A percentile compares a stretch with the other conserved stretches of the same genome.
These are phyloP conservation scores for Cetradonia linearis DNA, from an alignment of 495 filamentous ascomycete species.

Conservation along the genomic window DNA sequence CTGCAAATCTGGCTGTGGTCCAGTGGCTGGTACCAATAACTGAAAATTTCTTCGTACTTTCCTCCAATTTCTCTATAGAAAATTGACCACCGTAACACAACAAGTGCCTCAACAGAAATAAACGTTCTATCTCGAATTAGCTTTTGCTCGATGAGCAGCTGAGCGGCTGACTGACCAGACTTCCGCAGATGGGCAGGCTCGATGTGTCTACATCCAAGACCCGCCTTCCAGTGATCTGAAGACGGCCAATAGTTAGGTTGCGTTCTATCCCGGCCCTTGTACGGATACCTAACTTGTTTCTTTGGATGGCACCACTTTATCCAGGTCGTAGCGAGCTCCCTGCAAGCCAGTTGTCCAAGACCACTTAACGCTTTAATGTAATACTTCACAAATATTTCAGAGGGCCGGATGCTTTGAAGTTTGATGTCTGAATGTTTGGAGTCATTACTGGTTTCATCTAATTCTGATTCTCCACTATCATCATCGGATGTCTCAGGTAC, in stretches of 20 bases:
- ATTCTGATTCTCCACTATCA: neutral
- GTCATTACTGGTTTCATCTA: neutral
- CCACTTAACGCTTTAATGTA: neutral
- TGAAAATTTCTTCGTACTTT: slow-evolving; percentile 11
- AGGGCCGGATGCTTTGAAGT: neutral
- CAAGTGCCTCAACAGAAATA: slow-evolving; percentile 8
- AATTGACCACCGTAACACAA: slow-evolving; percentile 12
- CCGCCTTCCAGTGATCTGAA: slow-evolving; percentile 23
- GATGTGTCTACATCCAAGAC: slow-evolving; percentile 47
- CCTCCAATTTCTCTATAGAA: slow-evolving; percentile 4
- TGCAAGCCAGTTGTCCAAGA: slow-evolving; percentile 33
- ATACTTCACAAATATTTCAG: neutral
- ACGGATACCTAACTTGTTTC: slow-evolving; percentile 64
- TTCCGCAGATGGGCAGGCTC: slow-evolving; percentile 81
- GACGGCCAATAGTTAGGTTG: slow-evolving; percentile 79
- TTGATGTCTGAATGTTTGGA: neutral
- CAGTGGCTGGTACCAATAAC: neutral
- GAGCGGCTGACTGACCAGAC: slow-evolving; percentile 46
- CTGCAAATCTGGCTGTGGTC: neutral
- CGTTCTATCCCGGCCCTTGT: slow-evolving; percentile 55
- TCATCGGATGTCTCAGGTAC: neutral
- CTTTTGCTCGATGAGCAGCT: neutral
- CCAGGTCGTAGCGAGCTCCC: slow-evolving; percentile 16
- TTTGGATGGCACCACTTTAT: slow-evolving; percentile 15
- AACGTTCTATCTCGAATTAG: slow-evolving; percentile 17